phyloP scores from a whole-genome alignment of 2,329 filamentous ascomycete genomes.

The Rutstroemia sp. region DNA sequence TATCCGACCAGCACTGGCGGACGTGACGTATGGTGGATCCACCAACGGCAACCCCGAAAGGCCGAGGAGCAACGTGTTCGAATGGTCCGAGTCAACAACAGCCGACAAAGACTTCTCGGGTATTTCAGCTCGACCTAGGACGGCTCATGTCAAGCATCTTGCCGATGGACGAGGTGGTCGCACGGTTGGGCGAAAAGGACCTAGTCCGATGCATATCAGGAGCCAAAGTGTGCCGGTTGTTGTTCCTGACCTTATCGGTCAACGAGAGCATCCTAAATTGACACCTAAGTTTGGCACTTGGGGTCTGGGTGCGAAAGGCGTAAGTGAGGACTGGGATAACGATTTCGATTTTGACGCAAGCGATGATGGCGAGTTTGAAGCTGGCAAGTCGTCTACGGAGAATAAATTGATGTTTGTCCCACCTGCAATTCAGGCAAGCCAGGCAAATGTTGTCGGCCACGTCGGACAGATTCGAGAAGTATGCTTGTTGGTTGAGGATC shows the following conservation, averaged over 20 bases:
- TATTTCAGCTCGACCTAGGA: constrained; percentile 59
- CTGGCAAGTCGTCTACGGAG: constrained; percentile 34
- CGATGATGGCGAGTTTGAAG: constrained; percentile 31
- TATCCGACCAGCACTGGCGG: constrained; percentile 46
- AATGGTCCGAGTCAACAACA: constrained; percentile 63
- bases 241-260: constrained; percentile 50
- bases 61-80: constrained; percentile 64
- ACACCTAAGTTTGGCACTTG: constrained; percentile 71
- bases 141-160: constrained; percentile 70
- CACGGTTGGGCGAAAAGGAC: constrained; percentile 56
- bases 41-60: constrained; percentile 38
- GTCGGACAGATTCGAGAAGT: constrained; percentile 79
- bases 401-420: constrained; percentile 60
- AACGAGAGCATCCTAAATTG: constrained; percentile 45
- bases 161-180: constrained; percentile 61
- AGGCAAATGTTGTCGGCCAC: constrained; percentile 74
- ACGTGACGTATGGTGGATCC: constrained; percentile 41
- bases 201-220: constrained; percentile 60
- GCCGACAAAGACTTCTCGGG: constrained; percentile 56
- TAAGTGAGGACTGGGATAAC: constrained; percentile 83
- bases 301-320: constrained; percentile 71
- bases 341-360: constrained; percentile 65
- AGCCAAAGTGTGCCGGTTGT: constrained; percentile 76
- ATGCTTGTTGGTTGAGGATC: constrained; percentile 72
- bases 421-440: constrained; percentile 70